Evolutionary conservation across 345 rosid genomes (phyloP), one percentile per base, ranked within the genome.

Genomic region (Arabidopsis arenosa): DNA sequence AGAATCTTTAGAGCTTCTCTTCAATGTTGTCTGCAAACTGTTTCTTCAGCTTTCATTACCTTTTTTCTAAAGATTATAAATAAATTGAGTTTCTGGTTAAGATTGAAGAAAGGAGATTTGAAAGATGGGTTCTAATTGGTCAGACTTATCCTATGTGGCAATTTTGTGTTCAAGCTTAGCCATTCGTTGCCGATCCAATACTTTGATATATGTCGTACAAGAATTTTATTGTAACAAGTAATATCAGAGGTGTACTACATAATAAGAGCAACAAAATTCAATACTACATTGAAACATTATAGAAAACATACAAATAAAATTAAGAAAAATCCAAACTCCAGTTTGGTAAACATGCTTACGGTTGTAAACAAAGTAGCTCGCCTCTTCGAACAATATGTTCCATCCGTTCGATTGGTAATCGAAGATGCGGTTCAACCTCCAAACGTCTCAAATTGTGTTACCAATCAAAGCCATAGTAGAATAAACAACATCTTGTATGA

Each of bases 141-240:
- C 52, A 58, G 65, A 51, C 0, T 58, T 14, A 43, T 78, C 78
- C 58, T 43, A 78, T 65, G 77, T 78, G 81, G 81, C 58, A 59
- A 10, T 49, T 7, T 52, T 7, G 14, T 57, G 4, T 35, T 59
- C 13, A 66, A 59, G 41, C 45, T 59, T 23, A 72, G 77, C 81
- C 81, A 60, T 23, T 43, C 81, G 32, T 78, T 56, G 3, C 36
- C 73, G 28, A 72, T 78, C 81, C 59, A 14, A 18, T 28, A 2
- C 7, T 28, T 65, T 57, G 33, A 6, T 30, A 55, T 51, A 5
- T 66, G 28, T 52, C 32, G 17, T 33, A 3, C 59, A 59, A 59
- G 23, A 6, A 39, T 39, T 60, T 39, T 11, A 11, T 18, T 36
- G 30, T 59, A 5, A 9, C 44, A 4, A 4, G 12, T 37, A 9